phyloP scores from a whole-genome alignment of 2,329 filamentous ascomycete species.

The Aspergillus tanneri region DNA sequence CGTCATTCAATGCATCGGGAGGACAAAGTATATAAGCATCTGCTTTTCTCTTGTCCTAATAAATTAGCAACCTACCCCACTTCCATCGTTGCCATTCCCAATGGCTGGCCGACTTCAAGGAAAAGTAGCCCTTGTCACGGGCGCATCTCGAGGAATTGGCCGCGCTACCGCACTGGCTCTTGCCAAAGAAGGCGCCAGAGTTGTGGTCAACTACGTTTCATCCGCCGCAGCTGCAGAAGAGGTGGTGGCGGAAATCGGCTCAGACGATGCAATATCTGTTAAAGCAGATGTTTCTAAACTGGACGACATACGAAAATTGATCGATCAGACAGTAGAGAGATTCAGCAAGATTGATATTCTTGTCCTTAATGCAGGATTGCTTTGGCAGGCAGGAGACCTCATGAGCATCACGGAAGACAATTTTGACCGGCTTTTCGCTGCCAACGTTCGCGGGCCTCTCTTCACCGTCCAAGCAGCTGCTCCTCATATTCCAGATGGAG shows the following conservation, averaged over 20 bases:
- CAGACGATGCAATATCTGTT: constrained; percentile 51
- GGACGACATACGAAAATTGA: constrained; percentile 47
- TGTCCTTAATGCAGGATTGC: constrained; percentile 54
- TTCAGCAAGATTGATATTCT: constrained; percentile 59
- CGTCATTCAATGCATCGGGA: too few relatives aligned
- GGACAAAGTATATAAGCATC: too few relatives aligned
- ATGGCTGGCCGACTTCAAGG: too few relatives aligned
- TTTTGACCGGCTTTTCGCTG: constrained; percentile 49
- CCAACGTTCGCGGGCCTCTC: constrained; percentile 58
- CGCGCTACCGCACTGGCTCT: constrained; percentile 35
- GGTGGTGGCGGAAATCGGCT: constrained; percentile 48
- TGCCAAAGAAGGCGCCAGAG: constrained; percentile 39
- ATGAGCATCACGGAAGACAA: constrained; percentile 49
- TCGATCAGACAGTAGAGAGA: constrained; percentile 48
- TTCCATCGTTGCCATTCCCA: too few relatives aligned
- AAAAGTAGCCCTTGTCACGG: too few relatives aligned
- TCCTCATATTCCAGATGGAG: constrained; percentile 50
- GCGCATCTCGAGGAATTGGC: constrained; percentile 40
- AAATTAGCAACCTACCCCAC: too few relatives aligned
- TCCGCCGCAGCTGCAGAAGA: constrained; percentile 55
- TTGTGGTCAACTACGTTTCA: constrained; percentile 56
- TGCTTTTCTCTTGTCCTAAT: too few relatives aligned
- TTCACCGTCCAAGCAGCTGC: constrained; percentile 42
- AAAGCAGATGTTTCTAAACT: constrained; percentile 54
- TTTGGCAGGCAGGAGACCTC: constrained; percentile 49